Base-by-base conservation (phyloP, 805 yeast genomes). In the Candida jianshihensis region DNA sequence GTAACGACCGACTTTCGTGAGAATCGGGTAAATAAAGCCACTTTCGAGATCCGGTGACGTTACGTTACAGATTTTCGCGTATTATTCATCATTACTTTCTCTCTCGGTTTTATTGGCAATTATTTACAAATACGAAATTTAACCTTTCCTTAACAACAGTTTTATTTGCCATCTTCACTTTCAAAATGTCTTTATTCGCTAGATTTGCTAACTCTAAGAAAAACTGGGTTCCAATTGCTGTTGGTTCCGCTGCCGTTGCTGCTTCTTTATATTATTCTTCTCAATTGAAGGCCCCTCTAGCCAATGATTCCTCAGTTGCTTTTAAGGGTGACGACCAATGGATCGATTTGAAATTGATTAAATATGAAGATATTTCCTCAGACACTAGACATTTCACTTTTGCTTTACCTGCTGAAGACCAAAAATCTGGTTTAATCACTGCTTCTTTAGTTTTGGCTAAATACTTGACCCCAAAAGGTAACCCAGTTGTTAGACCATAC, bases 401-500 rank as follows among this genome's bases (percentile, higher is more conserved):
- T 51, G 79, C 75, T 42, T 73, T 88, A 47, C 83, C 84, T 26
- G 59, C 70, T 36, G 58, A 70, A 18, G 89, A 81, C 53, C 74
- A 78, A 41, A 76, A 68, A 15, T 70, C 87, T 21, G 97, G 97
- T 25, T 71, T 88, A 49, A 65, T 71, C 47, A 72, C 81, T 35
- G 95, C 97, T 30, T 84, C 92, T 21, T 76, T 81, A 46, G 59
- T 92, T 31, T 59, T 92, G 58, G 75, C 95, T 61, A 89, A 88
- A 68, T 85, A 67, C 56, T 81, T 78, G 38, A 80, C 90, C 41
- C 75, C 78, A 43, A 85, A 86, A 66, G 97, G 97, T 48, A 75
- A 68, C 63, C 78, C 78, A 54, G 96, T 90, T 34, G 68, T 92
- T 45, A 53, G 95, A 64, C 76, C 76, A 22, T 71, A 71, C 59